Evolutionary conservation across 2,329 filamentous ascomycete genomes (phyloP).

Genomic region (Pseudocercospora fuligena): DNA sequence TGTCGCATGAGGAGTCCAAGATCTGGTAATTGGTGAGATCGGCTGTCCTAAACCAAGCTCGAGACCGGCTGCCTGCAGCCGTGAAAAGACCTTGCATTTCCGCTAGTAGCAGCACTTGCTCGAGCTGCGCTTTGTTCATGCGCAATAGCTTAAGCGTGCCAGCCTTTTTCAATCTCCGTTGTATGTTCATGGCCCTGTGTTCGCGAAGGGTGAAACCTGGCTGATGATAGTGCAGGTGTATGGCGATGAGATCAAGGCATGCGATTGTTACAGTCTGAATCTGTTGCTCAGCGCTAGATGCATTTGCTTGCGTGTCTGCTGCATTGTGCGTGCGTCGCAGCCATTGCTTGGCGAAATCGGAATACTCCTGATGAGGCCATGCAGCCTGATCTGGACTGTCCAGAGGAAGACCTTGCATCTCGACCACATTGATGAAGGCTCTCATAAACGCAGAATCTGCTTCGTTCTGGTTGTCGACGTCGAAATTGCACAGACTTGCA

Average conservation of each 20-base stretch:
- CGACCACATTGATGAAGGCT: background rate
- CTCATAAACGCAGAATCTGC: background rate
- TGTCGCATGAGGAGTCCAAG: background rate
- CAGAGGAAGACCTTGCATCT: background rate
- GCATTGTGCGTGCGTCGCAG: background rate
- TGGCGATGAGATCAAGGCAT: background rate
- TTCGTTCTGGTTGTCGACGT: background rate
- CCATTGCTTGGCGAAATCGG: background rate
- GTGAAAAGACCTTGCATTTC: background rate
- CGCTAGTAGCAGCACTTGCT: background rate
- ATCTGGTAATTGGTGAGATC: background rate
- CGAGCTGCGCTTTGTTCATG: background rate
- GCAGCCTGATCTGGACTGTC: background rate
- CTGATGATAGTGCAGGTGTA: background rate
- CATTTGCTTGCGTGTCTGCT: background rate
- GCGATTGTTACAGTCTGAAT: background rate
- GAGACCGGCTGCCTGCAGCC: background rate
- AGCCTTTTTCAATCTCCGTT: background rate
- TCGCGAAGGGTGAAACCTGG: background rate
- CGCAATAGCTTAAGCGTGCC: background rate
- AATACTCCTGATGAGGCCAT: background rate
- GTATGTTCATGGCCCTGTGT: background rate
- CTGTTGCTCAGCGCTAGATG: background rate
- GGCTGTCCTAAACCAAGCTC: background rate
- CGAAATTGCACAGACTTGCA: background rate